Evolutionary conservation across 495 filamentous ascomycete species (phyloP).

Genomic region (Xylaria scruposa): DNA sequence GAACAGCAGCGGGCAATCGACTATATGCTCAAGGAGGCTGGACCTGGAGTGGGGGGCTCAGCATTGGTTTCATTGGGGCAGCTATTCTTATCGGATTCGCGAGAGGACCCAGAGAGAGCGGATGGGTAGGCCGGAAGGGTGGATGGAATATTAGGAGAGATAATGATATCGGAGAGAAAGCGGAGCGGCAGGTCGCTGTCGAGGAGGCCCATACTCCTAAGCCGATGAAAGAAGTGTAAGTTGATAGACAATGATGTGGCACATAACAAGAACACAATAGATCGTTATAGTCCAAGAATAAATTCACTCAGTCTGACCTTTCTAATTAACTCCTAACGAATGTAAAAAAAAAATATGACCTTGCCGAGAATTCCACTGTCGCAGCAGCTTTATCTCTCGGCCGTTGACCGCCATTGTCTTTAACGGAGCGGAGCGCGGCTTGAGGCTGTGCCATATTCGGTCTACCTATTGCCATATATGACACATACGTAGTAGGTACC

Average conservation of each 20-base stretch:
- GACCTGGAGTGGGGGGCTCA: constrained; percentile 70
- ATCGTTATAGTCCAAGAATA: not conserved
- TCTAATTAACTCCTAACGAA: not conserved
- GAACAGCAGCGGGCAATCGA: constrained; percentile 74
- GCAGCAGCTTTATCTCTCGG: not conserved
- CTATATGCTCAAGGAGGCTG: constrained; percentile 75
- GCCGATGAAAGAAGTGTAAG: not conserved
- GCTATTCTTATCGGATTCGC: constrained; percentile 63
- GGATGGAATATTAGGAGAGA: constrained; percentile 62
- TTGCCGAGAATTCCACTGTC: not conserved
- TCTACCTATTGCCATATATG: too few species aligned
- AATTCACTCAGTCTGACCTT: not conserved
- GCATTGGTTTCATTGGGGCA: constrained; percentile 68
- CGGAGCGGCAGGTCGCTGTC: not conserved
- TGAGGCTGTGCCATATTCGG: not conserved
- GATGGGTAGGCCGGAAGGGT: constrained; percentile 79
- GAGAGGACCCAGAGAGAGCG: constrained; percentile 71
- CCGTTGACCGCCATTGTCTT: not conserved
- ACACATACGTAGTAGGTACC: too few species aligned
- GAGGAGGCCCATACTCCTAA: constrained; percentile 8
- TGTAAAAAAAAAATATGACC: not conserved
- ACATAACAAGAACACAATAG: not conserved
- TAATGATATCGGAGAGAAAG: constrained; percentile 14
- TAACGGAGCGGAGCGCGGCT: not conserved
- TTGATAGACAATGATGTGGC: not conserved